Evolutionary conservation across 306 rosid species (phyloP).

Genomic region (Quercus bicolor): DNA sequence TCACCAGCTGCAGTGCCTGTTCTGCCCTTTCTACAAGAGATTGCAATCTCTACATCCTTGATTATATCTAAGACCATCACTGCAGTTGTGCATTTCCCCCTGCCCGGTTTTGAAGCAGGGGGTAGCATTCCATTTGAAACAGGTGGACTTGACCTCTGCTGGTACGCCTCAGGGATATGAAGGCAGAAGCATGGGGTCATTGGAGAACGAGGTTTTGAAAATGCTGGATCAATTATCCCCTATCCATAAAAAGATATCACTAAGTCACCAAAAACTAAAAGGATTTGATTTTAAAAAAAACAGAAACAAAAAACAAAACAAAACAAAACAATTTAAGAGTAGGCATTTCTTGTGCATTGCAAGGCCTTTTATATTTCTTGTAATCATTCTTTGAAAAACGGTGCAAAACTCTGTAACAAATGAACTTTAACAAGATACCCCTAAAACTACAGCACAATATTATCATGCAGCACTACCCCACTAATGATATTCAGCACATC

Average conservation of each 20-base stretch:
- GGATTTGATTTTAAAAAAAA: neutral
- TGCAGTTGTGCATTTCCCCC: slow-evolving; percentile 78
- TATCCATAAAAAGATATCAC: slow-evolving; percentile 25
- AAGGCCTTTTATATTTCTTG: neutral
- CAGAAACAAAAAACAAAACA: neutral
- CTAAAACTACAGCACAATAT: neutral
- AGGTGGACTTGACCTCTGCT: slow-evolving; percentile 66
- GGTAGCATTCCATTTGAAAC: slow-evolving; percentile 78
- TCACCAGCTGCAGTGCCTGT: slow-evolving; percentile 94
- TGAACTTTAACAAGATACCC: neutral
- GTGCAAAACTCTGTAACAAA: neutral
- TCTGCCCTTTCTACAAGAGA: slow-evolving; percentile 82
- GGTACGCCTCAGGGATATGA: slow-evolving; percentile 51
- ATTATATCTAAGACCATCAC: slow-evolving; percentile 53
- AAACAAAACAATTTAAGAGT: neutral
- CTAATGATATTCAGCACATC: neutral
- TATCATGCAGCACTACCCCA: slow-evolving; percentile 1
- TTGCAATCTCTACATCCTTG: slow-evolving; percentile 84
- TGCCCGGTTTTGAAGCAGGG: slow-evolving; percentile 72
- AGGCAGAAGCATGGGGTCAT: slow-evolving; percentile 89
- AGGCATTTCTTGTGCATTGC: neutral
- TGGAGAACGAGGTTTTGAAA: slow-evolving; percentile 71
- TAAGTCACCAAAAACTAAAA: neutral
- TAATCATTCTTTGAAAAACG: neutral
- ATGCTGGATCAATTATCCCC: slow-evolving; percentile 82